Evolutionary conservation across 2,329 filamentous ascomycete genomes (phyloP).

Genomic region (Monilinia aucupariae): DNA sequence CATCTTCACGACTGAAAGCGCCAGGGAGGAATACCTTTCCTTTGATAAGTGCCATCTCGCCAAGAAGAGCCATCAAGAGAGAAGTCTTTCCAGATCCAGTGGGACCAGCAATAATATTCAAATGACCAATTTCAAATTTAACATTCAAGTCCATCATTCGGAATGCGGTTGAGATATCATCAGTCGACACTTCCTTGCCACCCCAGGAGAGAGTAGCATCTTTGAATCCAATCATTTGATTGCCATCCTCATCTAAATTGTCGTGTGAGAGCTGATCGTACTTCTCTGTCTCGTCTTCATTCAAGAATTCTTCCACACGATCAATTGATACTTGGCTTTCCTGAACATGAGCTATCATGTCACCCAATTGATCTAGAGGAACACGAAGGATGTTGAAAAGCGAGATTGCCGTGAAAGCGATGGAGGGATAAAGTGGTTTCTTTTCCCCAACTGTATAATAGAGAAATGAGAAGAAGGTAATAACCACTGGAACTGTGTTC

Average conservation of each 20-base stretch:
- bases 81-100: conserved; percentile 96
- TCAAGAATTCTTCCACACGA: conserved; percentile 89
- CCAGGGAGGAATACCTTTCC: conserved; percentile 75
- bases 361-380: conserved; percentile 89
- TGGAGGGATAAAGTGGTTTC: conserved; percentile 82
- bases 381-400: conserved; percentile 92
- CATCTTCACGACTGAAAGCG: conserved; percentile 77
- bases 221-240: conserved; percentile 76
- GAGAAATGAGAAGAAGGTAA: conserved; percentile 94
- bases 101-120: conserved; percentile 89
- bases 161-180: conserved; percentile 65
- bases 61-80: conserved; percentile 87
- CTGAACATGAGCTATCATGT: conserved; percentile 98
- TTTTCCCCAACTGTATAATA: conserved; percentile 86
- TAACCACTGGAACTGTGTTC: conserved; percentile 92
- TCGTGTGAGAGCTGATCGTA: conserved; percentile 75
- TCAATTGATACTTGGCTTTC: conserved; percentile 96
- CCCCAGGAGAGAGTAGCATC: conserved; percentile 89
- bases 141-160: conserved; percentile 77
- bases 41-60: conserved; percentile 85
- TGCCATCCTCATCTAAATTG: conserved; percentile 61
- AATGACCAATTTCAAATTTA: conserved; percentile 74
- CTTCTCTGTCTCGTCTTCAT: conserved; percentile 93
- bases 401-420: conserved; percentile 93
- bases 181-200: conserved; percentile 55